A percentile compares a stretch with the other conserved stretches of the same genome.
These are phyloP conservation scores for Aspergillus caelatus DNA, from an alignment of 2,329 filamentous ascomycete species.

Conservation along the genomic window DNA sequence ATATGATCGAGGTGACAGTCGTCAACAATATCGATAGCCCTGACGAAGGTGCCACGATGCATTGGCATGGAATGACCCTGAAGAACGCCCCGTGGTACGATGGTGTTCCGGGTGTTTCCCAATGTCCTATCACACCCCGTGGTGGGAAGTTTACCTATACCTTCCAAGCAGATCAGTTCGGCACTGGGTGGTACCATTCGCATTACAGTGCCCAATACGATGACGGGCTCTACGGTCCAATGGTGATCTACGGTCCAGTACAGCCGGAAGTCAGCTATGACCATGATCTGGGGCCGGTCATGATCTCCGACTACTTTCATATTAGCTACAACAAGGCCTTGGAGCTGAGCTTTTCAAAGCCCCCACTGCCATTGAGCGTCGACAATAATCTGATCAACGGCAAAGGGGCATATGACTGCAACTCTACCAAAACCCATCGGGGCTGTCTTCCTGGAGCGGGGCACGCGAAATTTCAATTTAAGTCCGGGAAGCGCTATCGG, in stretches of 20 bases:
- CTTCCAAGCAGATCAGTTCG: constrained; percentile 35
- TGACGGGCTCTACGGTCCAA: too few relatives aligned
- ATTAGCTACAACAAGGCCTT: neutral
- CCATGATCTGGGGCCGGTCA: constrained; percentile 31
- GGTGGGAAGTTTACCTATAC: constrained; percentile 14
- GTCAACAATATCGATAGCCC: constrained; percentile 30
- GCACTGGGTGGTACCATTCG: constrained; percentile 25
- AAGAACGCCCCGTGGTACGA: constrained; percentile 29
- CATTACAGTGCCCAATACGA: constrained; percentile 32
- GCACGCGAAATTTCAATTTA: constrained; percentile 34
- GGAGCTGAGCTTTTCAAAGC: too few relatives aligned
- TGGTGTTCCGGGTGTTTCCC: constrained; percentile 28
- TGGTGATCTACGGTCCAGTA: too few relatives aligned
- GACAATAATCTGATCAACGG: too few relatives aligned
- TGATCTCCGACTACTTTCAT: constrained; percentile 39
- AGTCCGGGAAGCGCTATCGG: too few relatives aligned
- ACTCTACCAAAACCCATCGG: neutral
- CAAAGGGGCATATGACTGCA: too few relatives aligned
- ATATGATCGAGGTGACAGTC: constrained; percentile 22
- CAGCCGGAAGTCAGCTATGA: constrained; percentile 21
- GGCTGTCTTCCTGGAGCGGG: neutral
- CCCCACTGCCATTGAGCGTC: too few relatives aligned
- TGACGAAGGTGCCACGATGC: constrained; percentile 14
- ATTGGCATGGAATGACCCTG: constrained; percentile 34
- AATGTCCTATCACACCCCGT: constrained; percentile 29